Evolutionary conservation across 352 stramenopile genomes (phyloP), one percentile per base, ranked within the genome.

Genomic region (Pythium insidiosum): DNA sequence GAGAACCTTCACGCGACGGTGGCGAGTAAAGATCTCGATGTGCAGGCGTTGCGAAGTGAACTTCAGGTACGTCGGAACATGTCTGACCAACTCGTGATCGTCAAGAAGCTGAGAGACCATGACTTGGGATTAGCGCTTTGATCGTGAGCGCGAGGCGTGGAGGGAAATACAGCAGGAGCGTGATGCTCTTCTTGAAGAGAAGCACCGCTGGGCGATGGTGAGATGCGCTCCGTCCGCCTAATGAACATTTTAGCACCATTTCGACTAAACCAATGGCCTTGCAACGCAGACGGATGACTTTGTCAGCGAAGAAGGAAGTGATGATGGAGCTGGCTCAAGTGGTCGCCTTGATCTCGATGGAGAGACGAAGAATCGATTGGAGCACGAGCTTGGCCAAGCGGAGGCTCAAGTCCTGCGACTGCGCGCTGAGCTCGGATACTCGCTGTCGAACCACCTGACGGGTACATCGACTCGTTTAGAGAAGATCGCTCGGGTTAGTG

Each of bases 131-230:
- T 10, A 84, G 57, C 74, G 79, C 23, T 79, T 89, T 50, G 68
- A 87, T 38, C 63, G 75, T 11, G 79, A 92, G 45, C 79, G 77
- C 25, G 66, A 80, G 19, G 73, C 71, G 23, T 92, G 79, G 79
- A 59, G 73, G 21, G 74, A 81, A 33, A 86, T 92, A 34, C 72
- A 89, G 48, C 52, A 65, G n/a, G 79, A 92, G 47, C 67, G 79
- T 7, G 79, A 92, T 46, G 76, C 69, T 9, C 43, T 92, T 12
- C 41, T 89, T 6, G 72, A 89, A 53, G 79, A 92, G 59, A 92
- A 92, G 38, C 79, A 92, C 50, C 76, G 77, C 10, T 92, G 79
- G 79, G 74, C 73, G 23, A 81, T 86, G 74, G 75, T 87, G 49
- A 16, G 59, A 50, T 1, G 9, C 15, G n/a, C n/a, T n/a, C n/a